Evolutionary conservation across 2,329 filamentous ascomycete species (phyloP), one percentile per base, ranked within the genome.

Genomic region (Drechslera avenae): DNA sequence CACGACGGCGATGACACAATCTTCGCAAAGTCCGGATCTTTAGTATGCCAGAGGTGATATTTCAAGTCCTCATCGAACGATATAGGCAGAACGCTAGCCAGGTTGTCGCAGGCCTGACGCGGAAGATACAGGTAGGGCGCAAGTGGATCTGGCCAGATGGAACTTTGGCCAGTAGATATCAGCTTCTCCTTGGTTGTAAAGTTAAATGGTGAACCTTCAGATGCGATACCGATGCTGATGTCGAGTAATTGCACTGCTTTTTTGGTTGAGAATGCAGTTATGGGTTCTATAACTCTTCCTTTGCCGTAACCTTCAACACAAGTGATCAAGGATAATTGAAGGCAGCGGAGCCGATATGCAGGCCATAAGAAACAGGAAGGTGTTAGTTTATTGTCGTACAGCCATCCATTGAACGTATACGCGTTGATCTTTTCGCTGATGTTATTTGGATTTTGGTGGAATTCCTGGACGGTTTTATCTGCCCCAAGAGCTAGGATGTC

Each of bases 1-100:
- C 73, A 71, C 8, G 76, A 69, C 0, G 77, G 72, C 0, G 78
- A 80, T 12, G 62, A 67, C 9, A 78, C 60, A 14, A 79, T 74
- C 17, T 66, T 66, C 4, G 63, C 39, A 50, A 75, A 79, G 33
- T 64, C 62, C 9, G 55, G 44, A 18, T 67, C 51, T 1, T 43
- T 39, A 1, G 58, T 64, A 39, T 72, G 56, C 70, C 68, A 73
- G 7, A 66, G 46, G 35, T 64, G 72, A 30, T 65, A 62, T 7
- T 57, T 54, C 9, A 56, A 40, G 3, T 39, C 47, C 3, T 32
- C 9, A 36, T 65, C 55, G 39, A 60, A 68, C 3, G 32, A 56
- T 21, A 73, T 54, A 0, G 69, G 70, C 7, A 72, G 57, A 17
- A 60, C n/a, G 4, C 49, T 43, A 3, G 67, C 67, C 3, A 73